Evolutionary conservation across 73 alveolate genomes (phyloP).

Genomic region (Symbiodinium natans): DNA sequence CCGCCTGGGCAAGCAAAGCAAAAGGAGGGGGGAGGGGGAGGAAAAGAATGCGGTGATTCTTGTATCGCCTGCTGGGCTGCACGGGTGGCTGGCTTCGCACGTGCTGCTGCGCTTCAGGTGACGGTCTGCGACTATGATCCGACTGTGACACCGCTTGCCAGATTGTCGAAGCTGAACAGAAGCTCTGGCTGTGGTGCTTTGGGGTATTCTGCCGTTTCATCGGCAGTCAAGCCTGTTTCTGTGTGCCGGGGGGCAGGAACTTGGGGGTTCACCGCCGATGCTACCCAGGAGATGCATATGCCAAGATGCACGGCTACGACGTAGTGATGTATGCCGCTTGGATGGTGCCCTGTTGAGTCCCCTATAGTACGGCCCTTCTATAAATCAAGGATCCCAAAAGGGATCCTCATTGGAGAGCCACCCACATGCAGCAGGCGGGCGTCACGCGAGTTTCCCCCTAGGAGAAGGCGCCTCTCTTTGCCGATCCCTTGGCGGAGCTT

Average conservation of each 20-base stretch:
- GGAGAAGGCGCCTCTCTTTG: slow-evolving; percentile 84
- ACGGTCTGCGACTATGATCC: slow-evolving; percentile 91
- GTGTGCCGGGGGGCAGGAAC: too few species aligned
- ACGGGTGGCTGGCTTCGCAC: neutral
- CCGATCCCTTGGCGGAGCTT: slow-evolving; percentile 36
- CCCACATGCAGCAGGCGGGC: too few species aligned
- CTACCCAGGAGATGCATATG: slow-evolving; percentile 69
- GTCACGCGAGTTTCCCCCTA: neutral
- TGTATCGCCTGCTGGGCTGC: too few species aligned
- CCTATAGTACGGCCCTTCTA: too few species aligned
- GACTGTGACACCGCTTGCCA: slow-evolving; percentile 64
- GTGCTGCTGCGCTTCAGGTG: slow-evolving; percentile 20
- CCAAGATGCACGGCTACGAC: slow-evolving; percentile 77
- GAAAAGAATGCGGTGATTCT: too few species aligned
- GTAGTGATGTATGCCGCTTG: slow-evolving; percentile 53
- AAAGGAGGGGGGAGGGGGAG: neutral
- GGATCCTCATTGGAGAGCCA: too few species aligned
- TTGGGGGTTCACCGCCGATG: too few species aligned
- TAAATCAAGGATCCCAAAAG: too few species aligned
- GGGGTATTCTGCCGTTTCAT: too few species aligned
- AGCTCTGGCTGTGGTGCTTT: neutral
- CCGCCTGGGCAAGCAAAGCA: neutral
- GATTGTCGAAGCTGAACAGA: slow-evolving; percentile 69
- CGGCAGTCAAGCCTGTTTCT: too few species aligned
- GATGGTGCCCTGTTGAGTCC: neutral